Evolutionary conservation across 2,329 filamentous ascomycete species (phyloP), one percentile per base, ranked within the genome.

Genomic region (Epichloe gansuensis): DNA sequence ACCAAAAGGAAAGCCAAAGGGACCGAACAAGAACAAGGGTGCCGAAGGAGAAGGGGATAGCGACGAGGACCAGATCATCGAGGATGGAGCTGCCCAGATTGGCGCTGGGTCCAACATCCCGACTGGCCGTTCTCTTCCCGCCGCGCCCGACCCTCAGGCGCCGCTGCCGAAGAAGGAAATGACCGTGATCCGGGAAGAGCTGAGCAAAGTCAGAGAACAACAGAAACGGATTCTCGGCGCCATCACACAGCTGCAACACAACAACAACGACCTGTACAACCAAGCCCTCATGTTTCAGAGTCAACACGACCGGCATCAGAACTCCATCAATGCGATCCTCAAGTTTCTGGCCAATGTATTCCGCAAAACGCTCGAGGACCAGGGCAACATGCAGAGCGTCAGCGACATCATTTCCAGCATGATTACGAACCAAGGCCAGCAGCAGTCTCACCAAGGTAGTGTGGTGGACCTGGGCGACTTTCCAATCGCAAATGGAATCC

Each of bases 321-420:
- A 91, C 65, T 96, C 91, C 0, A 97, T 98, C 69, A 97, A 96
- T 63, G 91, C 91, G n/a, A 97, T 98, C 56, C 77, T 98, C 43
- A 95, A 91, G 48, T 97, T 98, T 67, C 77, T 98, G 21, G 93
- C 91, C 46, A 97, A 94, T 12, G 91, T 98, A 43, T 98, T 97
- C 70, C 86, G 95, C 57, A 86, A 94, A 63, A 95, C 89, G 57
- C 72, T 98, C 48, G 91, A 96, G 65, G 88, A 91, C 38, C 53
- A 55, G 35, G 83, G 83, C 35, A 79, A 80, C 17, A 76, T 81
- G 1, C 82, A 88, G 63, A 91, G 88, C 55, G 79, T 97, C 43
- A 83, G 86, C 52, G 91, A 94, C 59, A 85, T 95, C 63, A 87
- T 97, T 63, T 82, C 83, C 4, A 85, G 82, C 58, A 80, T 87